Base-by-base conservation (phyloP, 768 basidiomycete species). In the Leccinum variicolor region DNA sequence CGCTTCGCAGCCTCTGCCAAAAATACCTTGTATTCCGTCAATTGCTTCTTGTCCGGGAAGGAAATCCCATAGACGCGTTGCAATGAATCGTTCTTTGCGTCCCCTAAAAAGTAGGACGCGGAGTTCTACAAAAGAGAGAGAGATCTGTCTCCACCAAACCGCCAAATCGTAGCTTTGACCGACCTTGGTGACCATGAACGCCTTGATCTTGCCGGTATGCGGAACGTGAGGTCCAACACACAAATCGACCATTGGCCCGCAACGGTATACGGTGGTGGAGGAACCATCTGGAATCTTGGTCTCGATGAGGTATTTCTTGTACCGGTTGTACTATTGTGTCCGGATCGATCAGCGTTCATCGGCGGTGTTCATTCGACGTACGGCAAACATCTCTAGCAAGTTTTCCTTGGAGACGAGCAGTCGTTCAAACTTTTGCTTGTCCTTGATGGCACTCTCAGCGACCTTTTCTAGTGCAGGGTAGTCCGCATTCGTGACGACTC, bases 61-160 rank as follows among this genome's bases (percentile, higher is more conserved):
- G 95, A 97, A 72, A 99, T 93, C 58, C 97, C 97, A 72, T 98
- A 99, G 62, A 99, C 84, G 34, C 97, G 89, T 70, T 98, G 97
- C 29, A 99, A 80, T 1, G 92, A 90, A 65, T 98, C 97, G 72
- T 97, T 97, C 66, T 82, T 88, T 25, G 89, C 77, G 68, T 98
- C 94, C 26, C 94, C 96, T 23, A 98, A 84, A 85, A 98, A 99
- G 76, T 98, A 99, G 7, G 94, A 98, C 0, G 97, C 90, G 19
- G 97, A 99, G 76, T 91, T 98, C 92, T 95, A 56, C 4, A 41
- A 41, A 39, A 19, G 5, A 31, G 29, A 36, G 25, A 50, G 15
- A 65, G 11, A 55, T 60, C 34, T 29, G 49, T 23, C 17, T n/a
- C 21, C 25, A 34, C 4, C 46, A 21, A 39, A 45, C 23, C n/a